Base-by-base conservation (phyloP, 31 red algal genomes). In the Odonthalia washingtoniensis region DNA sequence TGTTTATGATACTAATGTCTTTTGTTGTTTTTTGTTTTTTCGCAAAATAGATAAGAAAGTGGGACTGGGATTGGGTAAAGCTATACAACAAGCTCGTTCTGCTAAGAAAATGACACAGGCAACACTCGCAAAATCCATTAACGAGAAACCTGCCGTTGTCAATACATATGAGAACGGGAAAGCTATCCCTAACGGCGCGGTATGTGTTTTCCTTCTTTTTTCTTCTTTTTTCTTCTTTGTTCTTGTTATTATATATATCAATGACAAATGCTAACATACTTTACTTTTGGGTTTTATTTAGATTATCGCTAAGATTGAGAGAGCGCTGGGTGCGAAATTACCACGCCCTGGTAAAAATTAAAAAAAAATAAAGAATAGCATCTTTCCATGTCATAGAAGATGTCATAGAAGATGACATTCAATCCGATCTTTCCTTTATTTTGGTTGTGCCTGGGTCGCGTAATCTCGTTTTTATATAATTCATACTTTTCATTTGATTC, bases 81-180 rank as follows among this genome's bases (percentile, higher is more conserved):
- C 87, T 24, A 98, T 98, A 31, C 90, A 94, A 70, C 84, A 98
- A 62, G 97, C 97, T 46, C 94, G 97, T 35, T 64, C 69, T 21
- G 41, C 43, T 41, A 98, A 98, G 85, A 87, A 87, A 52, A 86
- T 87, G 91, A 94, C 97, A 37, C 97, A 98, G 72, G 87, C 93
- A 34, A 80, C 94, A 62, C 77, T 98, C 12, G 97, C 97, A 32
- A 87, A 95, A 72, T 72, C 84, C 18, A 94, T 98, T 26, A 95
- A 95, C 75, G 97, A 95, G 66, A 95, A 95, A 62, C 91, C 97
- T 26, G 73, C 74, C 5, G 92, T 98, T 2, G 75, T 98, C 46
- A 94, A 94, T 87, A 61, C 90, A 65, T 98, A 98, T 65, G 97
- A 98, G 75, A 80, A 85, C 40, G 94, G 93, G 17, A 94, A 94